Evolutionary conservation across 2,329 filamentous ascomycete genomes (phyloP).

Genomic region (Cytospora piceae): DNA sequence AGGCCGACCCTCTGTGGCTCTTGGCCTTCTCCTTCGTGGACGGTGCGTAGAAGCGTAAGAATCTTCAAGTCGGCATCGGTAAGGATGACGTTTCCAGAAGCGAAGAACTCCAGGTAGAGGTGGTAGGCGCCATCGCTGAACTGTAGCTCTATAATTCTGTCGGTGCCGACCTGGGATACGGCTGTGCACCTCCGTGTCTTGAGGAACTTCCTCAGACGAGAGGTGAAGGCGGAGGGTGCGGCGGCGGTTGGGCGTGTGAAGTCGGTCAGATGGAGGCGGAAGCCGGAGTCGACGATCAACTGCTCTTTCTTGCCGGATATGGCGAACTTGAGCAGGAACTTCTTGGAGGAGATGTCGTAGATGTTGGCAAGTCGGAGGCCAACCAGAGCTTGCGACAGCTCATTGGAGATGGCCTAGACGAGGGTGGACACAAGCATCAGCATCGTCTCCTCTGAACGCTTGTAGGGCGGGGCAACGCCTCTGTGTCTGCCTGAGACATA

Average conservation of each 20-base stretch:
- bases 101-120: constrained; percentile 94
- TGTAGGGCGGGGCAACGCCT: not conserved
- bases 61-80: constrained; percentile 86
- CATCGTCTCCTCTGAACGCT: not conserved
- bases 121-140: constrained; percentile 91
- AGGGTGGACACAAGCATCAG: not conserved
- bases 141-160: constrained; percentile 87
- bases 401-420: constrained; percentile 84
- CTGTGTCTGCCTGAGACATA: constrained; percentile 36
- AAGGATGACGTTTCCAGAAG: constrained; percentile 91
- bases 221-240: constrained; percentile 83
- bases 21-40: constrained; percentile 80
- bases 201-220: constrained; percentile 81
- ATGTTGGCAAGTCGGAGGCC: constrained; percentile 87
- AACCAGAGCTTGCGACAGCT: constrained; percentile 78
- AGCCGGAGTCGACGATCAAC: constrained; percentile 90
- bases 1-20: constrained; percentile 79
- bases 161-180: constrained; percentile 85
- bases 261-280: constrained; percentile 90
- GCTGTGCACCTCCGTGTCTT: constrained; percentile 84
- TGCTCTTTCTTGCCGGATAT: constrained; percentile 89
- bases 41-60: constrained; percentile 77
- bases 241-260: constrained; percentile 87
- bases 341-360: constrained; percentile 94
- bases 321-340: constrained; percentile 92